A percentile compares a stretch with the other conserved stretches of the same genome.
These are phyloP conservation scores for Penicillium brasilianum DNA, from an alignment of 2,329 filamentous ascomycete species.

Conservation along the genomic window DNA sequence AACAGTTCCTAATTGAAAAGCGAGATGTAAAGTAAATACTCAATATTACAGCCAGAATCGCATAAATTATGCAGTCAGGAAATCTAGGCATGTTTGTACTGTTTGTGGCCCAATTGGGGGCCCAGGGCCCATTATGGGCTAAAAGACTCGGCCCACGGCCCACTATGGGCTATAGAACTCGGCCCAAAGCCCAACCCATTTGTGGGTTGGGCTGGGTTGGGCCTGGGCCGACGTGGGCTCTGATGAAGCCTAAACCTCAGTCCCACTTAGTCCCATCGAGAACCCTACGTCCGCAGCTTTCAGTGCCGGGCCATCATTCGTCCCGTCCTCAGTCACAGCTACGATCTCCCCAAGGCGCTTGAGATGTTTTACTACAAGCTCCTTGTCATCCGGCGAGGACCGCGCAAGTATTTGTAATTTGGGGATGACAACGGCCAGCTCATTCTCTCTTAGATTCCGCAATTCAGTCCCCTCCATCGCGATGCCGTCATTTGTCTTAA, in stretches of 20 bases:
- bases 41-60: background rate
- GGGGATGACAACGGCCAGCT: no score
- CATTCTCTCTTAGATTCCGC: no score
- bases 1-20: background rate
- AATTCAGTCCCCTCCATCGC: no score
- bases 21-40: background rate
- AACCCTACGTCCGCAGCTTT: no score
- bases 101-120: background rate
- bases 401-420: no score
- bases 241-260: constrained; percentile 1
- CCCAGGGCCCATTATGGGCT: background rate
- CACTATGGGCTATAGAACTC: background rate
- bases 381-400: no score
- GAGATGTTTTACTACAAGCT: no score
- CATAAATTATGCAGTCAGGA: background rate
- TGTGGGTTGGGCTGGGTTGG: constrained; percentile 2
- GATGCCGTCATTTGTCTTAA: no score
- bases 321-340: no score
- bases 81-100: background rate
- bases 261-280: no score
- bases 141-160: background rate
- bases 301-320: no score
- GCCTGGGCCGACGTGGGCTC: constrained; percentile 2
- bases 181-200: constrained; percentile 1
- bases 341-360: no score